Base-by-base conservation (phyloP, 2,329 filamentous ascomycete genomes). In the Aureobasidium lini region DNA sequence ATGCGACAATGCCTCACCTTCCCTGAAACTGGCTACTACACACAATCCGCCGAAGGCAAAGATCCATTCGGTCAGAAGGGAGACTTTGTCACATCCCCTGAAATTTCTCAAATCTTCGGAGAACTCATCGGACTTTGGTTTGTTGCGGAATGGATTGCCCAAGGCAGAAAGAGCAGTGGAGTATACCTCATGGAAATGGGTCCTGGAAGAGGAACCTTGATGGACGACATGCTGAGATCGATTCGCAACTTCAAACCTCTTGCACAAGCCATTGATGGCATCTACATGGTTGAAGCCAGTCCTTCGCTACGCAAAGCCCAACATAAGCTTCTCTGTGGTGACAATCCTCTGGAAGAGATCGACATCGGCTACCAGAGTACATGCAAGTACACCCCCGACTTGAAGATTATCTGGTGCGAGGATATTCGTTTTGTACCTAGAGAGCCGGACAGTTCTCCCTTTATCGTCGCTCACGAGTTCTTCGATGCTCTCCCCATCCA, bases 1-100 rank as follows among this genome's bases (percentile, higher is more conserved):
- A 99, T 99, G 94, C 92, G 94, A 71, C 95, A 97, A 86, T 96
- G 93, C 72, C 83, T 99, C 64, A 99, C 94, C 0, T 89, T 89
- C 10, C 89, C 94, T 62, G 76, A 90, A 40, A 91, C 90, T 61
- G 94, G 94, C 57, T 99, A 99, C 77, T 99, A 99, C 75, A 97
- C 91, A 0, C 84, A 87, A 5, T 83, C 85, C 28, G 80, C 81
- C 57, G 75, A 84, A 61, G 85, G 82, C 18, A 83, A 86, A 48
- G 92, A 96, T 69, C 92, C 93, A 64, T 99, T 99, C 67, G 94
- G 94, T n/a, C 78, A 83, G 59, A 89, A 90, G 69, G 94, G 94
- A 29, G 94, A 99, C 74, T 99, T 99, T 70, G 87, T 97, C 54
- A 99, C 94, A 0, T 96, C 92, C 0, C 94, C 94, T 0, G 94